Evolutionary conservation across 495 filamentous ascomycete genomes (phyloP), one percentile per base, ranked within the genome.

Genomic region (Pseudoneurospora amorphoporcata): DNA sequence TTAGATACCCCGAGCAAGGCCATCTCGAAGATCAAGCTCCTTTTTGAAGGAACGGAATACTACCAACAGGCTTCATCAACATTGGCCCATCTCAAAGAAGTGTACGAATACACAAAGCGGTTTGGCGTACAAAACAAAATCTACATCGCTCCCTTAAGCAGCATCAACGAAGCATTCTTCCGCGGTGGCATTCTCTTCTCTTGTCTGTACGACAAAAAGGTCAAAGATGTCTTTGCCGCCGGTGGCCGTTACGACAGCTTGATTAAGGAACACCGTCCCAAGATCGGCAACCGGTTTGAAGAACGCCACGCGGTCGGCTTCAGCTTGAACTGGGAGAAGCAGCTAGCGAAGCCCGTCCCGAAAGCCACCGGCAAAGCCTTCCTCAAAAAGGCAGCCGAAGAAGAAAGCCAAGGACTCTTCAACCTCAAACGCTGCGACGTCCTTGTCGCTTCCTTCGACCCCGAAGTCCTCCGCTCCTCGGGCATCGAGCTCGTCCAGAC

Each of bases 91-190:
- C 81, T 98, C 29, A 89, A 88, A 70, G 86, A 91, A 37, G 87
- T 97, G 4, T 86, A 92, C 74, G 85, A 86, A 68, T 97, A 95
- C 77, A 84, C 92, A 43, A 90, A 91, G 77, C 86, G 88, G 29
- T 91, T 97, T 71, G 87, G 88, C 14, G 86, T 98, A 4, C 85
- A 88, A 68, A 88, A 88, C 43, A 96, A 95, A 76, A 85, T 96
- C 35, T 98, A 93, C 77, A 84, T 99, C 74, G 92, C 87, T 72
- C 94, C 94, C 6, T 86, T 99, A 14, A 92, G 91, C 75, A 96
- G 92, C 77, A 87, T 95, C 76, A 97, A 98, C 78, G 94, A 97
- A 76, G 92, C 92, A 68, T 97, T 98, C 81, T 99, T 95, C 82
- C 85, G 88, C 43, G 93, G 92, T 9, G 94, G 94, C 42, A 84